phyloP scores from a whole-genome alignment of 306 rosid species.

The Vicia faba region DNA sequence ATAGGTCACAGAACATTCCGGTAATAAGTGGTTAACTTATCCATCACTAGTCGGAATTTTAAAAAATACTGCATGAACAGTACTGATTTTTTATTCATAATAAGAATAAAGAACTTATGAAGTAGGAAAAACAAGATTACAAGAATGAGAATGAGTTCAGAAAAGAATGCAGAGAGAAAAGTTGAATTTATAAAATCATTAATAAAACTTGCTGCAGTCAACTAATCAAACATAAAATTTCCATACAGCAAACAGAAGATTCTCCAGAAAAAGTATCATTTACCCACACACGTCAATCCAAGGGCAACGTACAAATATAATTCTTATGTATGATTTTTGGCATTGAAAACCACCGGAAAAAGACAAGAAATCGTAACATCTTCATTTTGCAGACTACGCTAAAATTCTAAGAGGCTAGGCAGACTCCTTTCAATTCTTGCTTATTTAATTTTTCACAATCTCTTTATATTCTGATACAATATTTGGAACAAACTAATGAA shows the following conservation, averaged over 20 bases:
- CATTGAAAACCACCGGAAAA: slow-evolving; percentile 7
- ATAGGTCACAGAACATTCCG: slow-evolving; percentile 20
- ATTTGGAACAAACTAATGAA: slow-evolving; percentile 26
- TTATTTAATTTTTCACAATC: slow-evolving; percentile 9
- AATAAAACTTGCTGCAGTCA: not conserved
- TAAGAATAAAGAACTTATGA: not conserved
- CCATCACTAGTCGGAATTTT: not conserved
- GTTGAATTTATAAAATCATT: slow-evolving; percentile 24
- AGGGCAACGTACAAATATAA: slow-evolving; percentile 14
- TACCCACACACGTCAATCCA: slow-evolving; percentile 17
- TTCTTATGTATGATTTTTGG: slow-evolving; percentile 20
- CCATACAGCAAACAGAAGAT: slow-evolving; percentile 15
- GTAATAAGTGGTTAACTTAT: slow-evolving; percentile 18
- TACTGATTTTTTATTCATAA: not conserved
- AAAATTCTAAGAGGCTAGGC: not conserved
- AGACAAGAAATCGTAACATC: slow-evolving; percentile 6
- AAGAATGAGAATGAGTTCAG: slow-evolving; percentile 4
- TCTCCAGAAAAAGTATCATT: slow-evolving; percentile 14
- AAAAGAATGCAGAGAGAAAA: slow-evolving; percentile 8
- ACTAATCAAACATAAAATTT: slow-evolving; percentile 4
- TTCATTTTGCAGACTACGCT: slow-evolving; percentile 14
- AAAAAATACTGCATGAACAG: slow-evolving; percentile 3
- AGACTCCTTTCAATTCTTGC: slow-evolving; percentile 1
- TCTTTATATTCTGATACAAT: slow-evolving; percentile 11
- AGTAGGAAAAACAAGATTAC: slow-evolving; percentile 11